A percentile compares a stretch with the other conserved stretches of the same genome.
phyloP scores from a whole-genome alignment of 1,284 basidiomycete species.

The Boletus mariae region DNA sequence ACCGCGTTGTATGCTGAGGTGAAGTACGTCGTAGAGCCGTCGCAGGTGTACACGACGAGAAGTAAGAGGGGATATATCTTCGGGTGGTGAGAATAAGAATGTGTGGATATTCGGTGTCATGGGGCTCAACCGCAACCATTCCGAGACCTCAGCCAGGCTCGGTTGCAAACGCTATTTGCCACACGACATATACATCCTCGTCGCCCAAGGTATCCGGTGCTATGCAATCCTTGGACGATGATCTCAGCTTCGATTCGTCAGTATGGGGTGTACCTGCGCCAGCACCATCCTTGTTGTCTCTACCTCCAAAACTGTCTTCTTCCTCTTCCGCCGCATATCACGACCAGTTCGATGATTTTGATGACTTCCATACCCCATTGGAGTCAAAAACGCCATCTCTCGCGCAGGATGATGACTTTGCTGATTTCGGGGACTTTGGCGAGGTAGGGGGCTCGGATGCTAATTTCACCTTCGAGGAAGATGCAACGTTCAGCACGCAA shows the following conservation, averaged over 20 bases:
- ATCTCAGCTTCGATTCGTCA: constrained; percentile 64
- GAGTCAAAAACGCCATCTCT: constrained; percentile 39
- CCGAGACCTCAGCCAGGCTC: background rate
- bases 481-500: constrained; percentile 41
- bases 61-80: constrained; percentile 44
- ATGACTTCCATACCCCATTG: constrained; percentile 63
- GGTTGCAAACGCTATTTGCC: background rate
- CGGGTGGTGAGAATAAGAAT: constrained; percentile 57
- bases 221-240: constrained; percentile 58
- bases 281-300: constrained; percentile 33
- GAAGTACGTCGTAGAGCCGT: constrained; percentile 69
- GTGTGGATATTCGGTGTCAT: constrained; percentile 31
- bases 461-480: constrained; percentile 39
- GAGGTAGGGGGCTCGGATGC: constrained; percentile 48
- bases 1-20: constrained; percentile 67
- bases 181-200: constrained; percentile 11
- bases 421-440: constrained; percentile 85
- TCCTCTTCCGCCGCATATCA: constrained; percentile 37
- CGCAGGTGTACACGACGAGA: constrained; percentile 67
- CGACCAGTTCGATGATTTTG: constrained; percentile 59
- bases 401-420: constrained; percentile 68
- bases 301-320: constrained; percentile 23
- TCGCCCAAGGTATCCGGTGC: background rate
- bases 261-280: constrained; percentile 60
- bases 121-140: background rate